Evolutionary conservation across 257 asterid species (phyloP).

Genomic region (Scutellaria galericulata): DNA sequence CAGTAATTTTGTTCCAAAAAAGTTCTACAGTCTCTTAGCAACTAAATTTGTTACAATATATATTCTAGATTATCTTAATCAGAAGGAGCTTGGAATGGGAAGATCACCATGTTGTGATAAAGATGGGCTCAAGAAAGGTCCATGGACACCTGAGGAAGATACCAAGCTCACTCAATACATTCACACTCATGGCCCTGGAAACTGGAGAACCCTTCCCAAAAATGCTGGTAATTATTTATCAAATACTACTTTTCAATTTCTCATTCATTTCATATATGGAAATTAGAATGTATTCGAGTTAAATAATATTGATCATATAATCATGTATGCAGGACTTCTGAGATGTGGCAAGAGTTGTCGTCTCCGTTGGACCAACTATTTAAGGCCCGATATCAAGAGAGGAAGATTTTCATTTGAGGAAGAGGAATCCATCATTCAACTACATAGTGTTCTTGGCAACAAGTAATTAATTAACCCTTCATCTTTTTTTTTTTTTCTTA

Average conservation of each 20-base stretch:
- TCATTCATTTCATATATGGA: too few species aligned
- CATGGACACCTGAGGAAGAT: conserved; percentile 90
- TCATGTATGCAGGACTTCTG: conserved; percentile 54
- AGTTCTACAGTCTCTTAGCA: neutral
- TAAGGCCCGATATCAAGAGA: conserved; percentile 87
- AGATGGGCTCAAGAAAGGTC: conserved; percentile 80
- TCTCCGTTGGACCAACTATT: conserved; percentile 80
- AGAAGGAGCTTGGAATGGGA: conserved; percentile 52
- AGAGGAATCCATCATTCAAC: conserved; percentile 81
- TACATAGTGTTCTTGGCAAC: conserved; percentile 84
- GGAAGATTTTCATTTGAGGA: conserved; percentile 89
- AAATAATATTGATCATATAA: too few species aligned
- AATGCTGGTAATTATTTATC: conserved; percentile 60
- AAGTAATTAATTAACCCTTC: conserved; percentile 44
- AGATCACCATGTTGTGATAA: conserved; percentile 88
- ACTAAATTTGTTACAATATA: neutral
- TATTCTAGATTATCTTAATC: neutral
- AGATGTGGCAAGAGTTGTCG: conserved; percentile 93
- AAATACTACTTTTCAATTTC: too few species aligned
- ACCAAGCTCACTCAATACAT: conserved; percentile 58
- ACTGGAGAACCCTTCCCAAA: conserved; percentile 79
- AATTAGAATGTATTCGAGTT: too few species aligned
- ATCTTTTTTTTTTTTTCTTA: neutral
- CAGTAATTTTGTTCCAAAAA: conserved; percentile 28
- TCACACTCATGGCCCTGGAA: conserved; percentile 71